Evolutionary conservation across 192 early-diverging fungal genomes (phyloP), one percentile per base, ranked within the genome.

Genomic region (Rhizophlyctis rosea): DNA sequence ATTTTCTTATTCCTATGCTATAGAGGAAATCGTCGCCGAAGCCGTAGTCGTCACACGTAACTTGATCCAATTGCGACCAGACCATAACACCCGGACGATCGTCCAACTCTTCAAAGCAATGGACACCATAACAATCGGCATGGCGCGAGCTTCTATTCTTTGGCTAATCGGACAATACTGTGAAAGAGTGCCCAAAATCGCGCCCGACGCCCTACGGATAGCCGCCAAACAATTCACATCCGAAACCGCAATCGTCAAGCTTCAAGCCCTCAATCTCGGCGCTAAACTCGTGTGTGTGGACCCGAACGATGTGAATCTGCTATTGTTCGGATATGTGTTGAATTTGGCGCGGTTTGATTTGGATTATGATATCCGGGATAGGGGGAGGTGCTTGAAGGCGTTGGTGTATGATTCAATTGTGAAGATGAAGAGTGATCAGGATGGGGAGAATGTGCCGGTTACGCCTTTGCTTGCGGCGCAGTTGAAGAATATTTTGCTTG

Each of bases 311-410:
- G 65, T 33, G n/a, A 30, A 48, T 25, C 11, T 21, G 29, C 16
- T 13, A 18, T 21, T 67, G 18, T 25, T 88, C 36, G 78, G 86
- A 47, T 92, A 94, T 71, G 67, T 92, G 30, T 83, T 95, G 48
- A 86, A 92, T 35, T 71, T 99, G 59, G 93, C 94, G 1, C 75
- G 90, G n/a, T 96, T 88, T 65, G 97, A 99, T 71, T 71, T 82
- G 21, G 80, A 88, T 65, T 96, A 88, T 60, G 92, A 94, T 65
- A 86, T 98, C 2, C 80, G 97, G 24, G 97, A 99, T 61, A 84
- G 93, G 13, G 89, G 90, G 9, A 73, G 97, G 47, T 82, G 92
- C 54, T 70, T 91, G 23, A 79, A 81, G 47, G 79, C 67, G 11
- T 64, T 89, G 18, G 72, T 85, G n/a, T 44, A 44, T 44, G 64